Conservation (phyloP, 1,284 basidiomycete species). For the Apiotrichum mycotoxinovorans region DNA sequence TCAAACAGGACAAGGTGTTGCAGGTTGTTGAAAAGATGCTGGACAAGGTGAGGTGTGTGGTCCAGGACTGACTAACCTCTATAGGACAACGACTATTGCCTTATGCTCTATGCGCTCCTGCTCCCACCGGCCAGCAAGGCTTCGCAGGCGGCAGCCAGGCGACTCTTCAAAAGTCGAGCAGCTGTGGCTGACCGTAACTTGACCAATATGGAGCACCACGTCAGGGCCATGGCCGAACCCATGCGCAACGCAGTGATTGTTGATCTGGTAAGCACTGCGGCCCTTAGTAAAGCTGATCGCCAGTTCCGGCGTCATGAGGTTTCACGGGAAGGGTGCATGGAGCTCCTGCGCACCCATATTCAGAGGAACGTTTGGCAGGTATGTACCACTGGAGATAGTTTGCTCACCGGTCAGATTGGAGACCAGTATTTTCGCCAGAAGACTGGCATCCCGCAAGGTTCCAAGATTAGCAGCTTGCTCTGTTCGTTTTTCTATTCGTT, state of each 20-base stretch:
- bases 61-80: neutral
- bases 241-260: constrained; percentile 78
- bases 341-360: constrained; percentile 81
- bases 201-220: constrained; percentile 27
- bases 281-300: neutral
- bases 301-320: constrained; percentile 29
- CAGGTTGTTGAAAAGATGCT: constrained; percentile 70
- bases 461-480: constrained; percentile 78
- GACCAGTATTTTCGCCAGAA: constrained; percentile 58
- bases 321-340: constrained; percentile 60
- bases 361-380: constrained; percentile 87
- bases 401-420: constrained; percentile 27
- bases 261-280: constrained; percentile 61
- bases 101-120: constrained; percentile 38
- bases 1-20: constrained; percentile 81
- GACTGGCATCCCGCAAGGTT: constrained; percentile 94
- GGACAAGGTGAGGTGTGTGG: constrained; percentile 59
- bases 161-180: constrained; percentile 38
- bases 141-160: constrained; percentile 28
- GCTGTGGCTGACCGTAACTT: constrained; percentile 20
- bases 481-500: constrained; percentile 94
- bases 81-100: constrained; percentile 38
- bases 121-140: constrained; percentile 40
- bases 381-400: constrained; percentile 20
- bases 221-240: constrained; percentile 60